These are phyloP conservation scores for Sequoiadendron giganteum DNA, from an alignment of 75 land plant species.

Conservation along the genomic window DNA sequence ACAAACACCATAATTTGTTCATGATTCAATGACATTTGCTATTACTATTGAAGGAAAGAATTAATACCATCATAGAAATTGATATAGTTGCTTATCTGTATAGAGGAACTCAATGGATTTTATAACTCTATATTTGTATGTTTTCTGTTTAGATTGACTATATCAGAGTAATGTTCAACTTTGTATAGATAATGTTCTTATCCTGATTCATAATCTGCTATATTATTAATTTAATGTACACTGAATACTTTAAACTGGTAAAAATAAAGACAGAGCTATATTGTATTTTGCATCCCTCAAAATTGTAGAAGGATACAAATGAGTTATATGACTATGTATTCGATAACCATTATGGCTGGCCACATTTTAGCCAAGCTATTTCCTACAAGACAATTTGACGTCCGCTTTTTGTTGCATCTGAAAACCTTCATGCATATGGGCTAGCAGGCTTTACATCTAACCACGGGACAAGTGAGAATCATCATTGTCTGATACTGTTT, in stretches of 20 bases:
- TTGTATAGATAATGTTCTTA: background rate
- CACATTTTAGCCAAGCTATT: background rate
- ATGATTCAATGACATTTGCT: background rate
- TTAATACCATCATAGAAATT: background rate
- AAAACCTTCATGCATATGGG: background rate
- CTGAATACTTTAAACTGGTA: background rate
- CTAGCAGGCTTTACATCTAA: background rate
- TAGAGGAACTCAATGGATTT: no score
- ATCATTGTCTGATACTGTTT: background rate
- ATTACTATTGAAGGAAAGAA: background rate
- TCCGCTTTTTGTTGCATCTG: background rate
- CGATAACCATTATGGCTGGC: background rate
- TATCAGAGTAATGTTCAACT: slow-evolving; percentile 1
- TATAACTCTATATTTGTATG: no score
- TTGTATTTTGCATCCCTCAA: background rate
- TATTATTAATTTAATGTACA: background rate
- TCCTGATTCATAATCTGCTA: background rate
- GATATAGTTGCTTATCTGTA: background rate
- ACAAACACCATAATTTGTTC: background rate
- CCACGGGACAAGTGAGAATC: background rate
- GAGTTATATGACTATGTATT: background rate
- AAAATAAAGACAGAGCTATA: background rate
- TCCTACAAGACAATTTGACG: background rate
- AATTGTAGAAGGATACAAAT: background rate
- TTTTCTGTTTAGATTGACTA: no score